Base-by-base conservation (phyloP, 2,329 filamentous ascomycete species). In the Rugonectria rugulosa region DNA sequence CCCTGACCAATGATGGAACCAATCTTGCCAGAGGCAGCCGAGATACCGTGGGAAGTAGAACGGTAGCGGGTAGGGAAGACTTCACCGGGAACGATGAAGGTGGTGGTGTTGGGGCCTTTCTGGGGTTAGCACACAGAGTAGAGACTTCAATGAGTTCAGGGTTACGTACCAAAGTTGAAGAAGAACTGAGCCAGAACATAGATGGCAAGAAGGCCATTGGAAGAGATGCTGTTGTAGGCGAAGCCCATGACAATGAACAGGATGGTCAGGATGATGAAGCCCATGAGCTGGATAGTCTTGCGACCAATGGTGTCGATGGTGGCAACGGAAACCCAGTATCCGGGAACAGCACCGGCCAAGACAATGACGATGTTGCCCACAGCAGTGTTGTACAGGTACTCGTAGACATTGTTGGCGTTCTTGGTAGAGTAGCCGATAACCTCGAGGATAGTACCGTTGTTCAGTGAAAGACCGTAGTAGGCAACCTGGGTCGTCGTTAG, bases 321-420 rank as follows among this genome's bases (percentile, higher is more conserved):
- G 2, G 86, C 86, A 6, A 92, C 89, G 0, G 89, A 90, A 14
- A 91, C 83, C 90, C 90, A 93, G 79, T 93, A 93, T 12, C 90
- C 90, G 0, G 90, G 90, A 12, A 93, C 89, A 42, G 90, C 88
- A 53, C 90, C 90, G 4, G 90, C 90, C 56, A 89, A 85, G 63
- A 92, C 87, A 45, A 93, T 82, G 63, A 93, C 91, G 64, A 93
- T 76, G 76, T 94, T 92, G 9, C 90, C 90, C 17, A 91, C 82
- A 44, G 90, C 88, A 7, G 86, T 91, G 74, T 90, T 90, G 78
- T 86, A 87, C 59, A 92, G 81, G 70, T 80, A 81, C 62, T 90
- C 72, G 75, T 92, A 92, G 24, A 90, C 84, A 60, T 81, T 85
- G 50, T 68, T 68, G 32, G 73, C 72, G 60, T 68, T 61, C 52